Evolutionary conservation across 2,329 filamentous ascomycete species (phyloP).

Genomic region (Diplodia corticola): DNA sequence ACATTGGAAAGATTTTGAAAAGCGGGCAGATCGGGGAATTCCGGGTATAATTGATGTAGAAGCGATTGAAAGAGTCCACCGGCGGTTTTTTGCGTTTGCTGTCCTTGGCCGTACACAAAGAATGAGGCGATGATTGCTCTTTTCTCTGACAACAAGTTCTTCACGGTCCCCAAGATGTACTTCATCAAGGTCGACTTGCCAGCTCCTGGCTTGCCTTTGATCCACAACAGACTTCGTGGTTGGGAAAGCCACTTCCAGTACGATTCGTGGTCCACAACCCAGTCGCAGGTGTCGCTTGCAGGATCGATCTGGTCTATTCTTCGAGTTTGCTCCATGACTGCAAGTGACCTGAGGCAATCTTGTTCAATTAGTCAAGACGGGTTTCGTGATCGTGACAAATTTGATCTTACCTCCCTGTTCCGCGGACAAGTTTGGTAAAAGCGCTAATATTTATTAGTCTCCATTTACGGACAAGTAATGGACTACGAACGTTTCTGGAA

Average conservation of each 20-base stretch:
- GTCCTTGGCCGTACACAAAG: not conserved
- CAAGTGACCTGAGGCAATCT: not conserved
- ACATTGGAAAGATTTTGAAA: not conserved
- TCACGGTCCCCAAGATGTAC: not conserved
- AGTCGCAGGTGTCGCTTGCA: not conserved
- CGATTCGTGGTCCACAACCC: not conserved
- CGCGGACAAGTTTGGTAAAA: too few relatives aligned
- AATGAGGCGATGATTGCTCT: not conserved
- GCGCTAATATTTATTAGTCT: not conserved
- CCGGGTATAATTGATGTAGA: not conserved
- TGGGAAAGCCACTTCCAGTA: not conserved
- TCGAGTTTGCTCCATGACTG: not conserved
- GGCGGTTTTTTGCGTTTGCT: not conserved
- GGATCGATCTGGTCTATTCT: not conserved
- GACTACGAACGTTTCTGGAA: not conserved
- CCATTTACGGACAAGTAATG: accelerated
- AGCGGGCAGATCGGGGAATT: not conserved
- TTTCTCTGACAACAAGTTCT: not conserved
- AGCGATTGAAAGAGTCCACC: not conserved
- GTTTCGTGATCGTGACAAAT: not conserved
- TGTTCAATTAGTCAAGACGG: not conserved
- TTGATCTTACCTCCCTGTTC: not conserved
- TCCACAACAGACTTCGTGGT: not conserved
- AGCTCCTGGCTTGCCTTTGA: not conserved
- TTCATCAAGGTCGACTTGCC: not conserved